Percentiles rank a stretch among this genome's conserved stretches.
These are phyloP conservation scores for Papiliotrema laurentii DNA, from an alignment of 1,284 basidiomycete species.

Conservation along the genomic window DNA sequence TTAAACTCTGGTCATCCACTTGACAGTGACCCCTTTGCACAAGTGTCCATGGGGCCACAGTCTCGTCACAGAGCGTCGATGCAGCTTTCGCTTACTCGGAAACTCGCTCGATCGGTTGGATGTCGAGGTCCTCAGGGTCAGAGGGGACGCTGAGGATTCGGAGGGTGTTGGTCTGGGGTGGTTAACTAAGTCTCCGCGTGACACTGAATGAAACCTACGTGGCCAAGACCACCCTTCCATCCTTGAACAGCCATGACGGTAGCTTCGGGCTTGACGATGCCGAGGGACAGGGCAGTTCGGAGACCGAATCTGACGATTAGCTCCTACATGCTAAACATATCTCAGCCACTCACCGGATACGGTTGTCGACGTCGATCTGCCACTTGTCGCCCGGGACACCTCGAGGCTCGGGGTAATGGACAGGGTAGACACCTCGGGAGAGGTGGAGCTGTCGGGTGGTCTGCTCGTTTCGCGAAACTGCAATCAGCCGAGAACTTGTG, in stretches of 20 bases:
- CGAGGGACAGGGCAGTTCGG: constrained; percentile 76
- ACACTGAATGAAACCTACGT: constrained; percentile 51
- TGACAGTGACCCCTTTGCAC: too few species aligned
- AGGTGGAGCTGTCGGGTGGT: constrained; percentile 95
- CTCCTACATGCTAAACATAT: constrained; percentile 55
- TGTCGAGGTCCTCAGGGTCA: constrained; percentile 72
- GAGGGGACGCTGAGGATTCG: constrained; percentile 65
- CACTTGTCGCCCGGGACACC: constrained; percentile 84
- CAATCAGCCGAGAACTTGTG: neutral
- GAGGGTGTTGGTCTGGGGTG: constrained; percentile 46
- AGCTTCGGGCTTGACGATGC: constrained; percentile 83
- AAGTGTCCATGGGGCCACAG: neutral
- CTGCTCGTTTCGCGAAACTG: constrained; percentile 93
- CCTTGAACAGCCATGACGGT: constrained; percentile 95
- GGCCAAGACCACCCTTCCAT: constrained; percentile 95
- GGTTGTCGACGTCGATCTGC: constrained; percentile 83
- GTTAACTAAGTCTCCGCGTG: constrained; percentile 13
- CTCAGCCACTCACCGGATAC: constrained; percentile 45
- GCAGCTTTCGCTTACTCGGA: too few species aligned
- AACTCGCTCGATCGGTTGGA: constrained; percentile 55
- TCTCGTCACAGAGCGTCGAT: neutral
- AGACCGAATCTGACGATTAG: constrained; percentile 89
- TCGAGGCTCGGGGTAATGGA: constrained; percentile 87
- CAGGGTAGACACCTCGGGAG: constrained; percentile 94
- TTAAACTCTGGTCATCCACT: too few species aligned